These are phyloP conservation scores for Anisogramma anomala DNA, from an alignment of 2,329 filamentous ascomycete genomes.

Conservation along the genomic window DNA sequence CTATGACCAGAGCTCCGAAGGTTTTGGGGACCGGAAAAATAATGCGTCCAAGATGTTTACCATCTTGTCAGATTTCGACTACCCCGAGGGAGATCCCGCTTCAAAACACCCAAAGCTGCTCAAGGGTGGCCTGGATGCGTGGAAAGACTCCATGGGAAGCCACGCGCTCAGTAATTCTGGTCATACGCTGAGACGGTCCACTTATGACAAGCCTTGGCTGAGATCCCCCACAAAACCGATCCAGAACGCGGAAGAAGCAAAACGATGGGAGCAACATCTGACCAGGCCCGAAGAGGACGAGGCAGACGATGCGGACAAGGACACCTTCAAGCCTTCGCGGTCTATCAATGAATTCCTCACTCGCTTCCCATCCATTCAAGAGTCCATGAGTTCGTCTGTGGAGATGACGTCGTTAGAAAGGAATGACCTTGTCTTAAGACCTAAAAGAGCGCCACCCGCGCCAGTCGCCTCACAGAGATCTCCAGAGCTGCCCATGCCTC, in stretches of 20 bases:
- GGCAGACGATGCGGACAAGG: neutral
- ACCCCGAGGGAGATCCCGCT: slow-evolving; percentile 26
- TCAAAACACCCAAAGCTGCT: slow-evolving; percentile 61
- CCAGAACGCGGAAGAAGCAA: slow-evolving; percentile 63
- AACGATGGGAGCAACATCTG: slow-evolving; percentile 67
- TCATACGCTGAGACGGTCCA: slow-evolving; percentile 12
- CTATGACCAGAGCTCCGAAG: slow-evolving; percentile 61
- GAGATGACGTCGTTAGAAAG: slow-evolving; percentile 9
- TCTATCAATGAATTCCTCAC: slow-evolving; percentile 56
- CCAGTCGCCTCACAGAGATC: neutral
- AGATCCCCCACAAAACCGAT: slow-evolving; percentile 52
- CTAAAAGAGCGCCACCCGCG: slow-evolving; percentile 1
- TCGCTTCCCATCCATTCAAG: slow-evolving; percentile 59
- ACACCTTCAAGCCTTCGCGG: slow-evolving; percentile 7
- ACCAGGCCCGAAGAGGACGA: slow-evolving; percentile 9
- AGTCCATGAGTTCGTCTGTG: slow-evolving; percentile 44
- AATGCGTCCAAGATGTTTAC: slow-evolving; percentile 64
- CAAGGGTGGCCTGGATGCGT: slow-evolving; percentile 72
- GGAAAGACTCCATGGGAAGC: slow-evolving; percentile 69
- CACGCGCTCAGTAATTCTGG: slow-evolving; percentile 43
- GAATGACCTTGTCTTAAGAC: neutral
- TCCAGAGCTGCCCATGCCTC: slow-evolving; percentile 34
- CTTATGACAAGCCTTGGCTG: slow-evolving; percentile 22
- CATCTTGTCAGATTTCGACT: slow-evolving; percentile 75
- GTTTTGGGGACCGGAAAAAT: slow-evolving; percentile 33